Percentiles rank a stretch among this genome's conserved stretches.
These are phyloP conservation scores for Sclerotinia subarctica DNA, from an alignment of 2,329 filamentous ascomycete genomes.

Conservation along the genomic window DNA sequence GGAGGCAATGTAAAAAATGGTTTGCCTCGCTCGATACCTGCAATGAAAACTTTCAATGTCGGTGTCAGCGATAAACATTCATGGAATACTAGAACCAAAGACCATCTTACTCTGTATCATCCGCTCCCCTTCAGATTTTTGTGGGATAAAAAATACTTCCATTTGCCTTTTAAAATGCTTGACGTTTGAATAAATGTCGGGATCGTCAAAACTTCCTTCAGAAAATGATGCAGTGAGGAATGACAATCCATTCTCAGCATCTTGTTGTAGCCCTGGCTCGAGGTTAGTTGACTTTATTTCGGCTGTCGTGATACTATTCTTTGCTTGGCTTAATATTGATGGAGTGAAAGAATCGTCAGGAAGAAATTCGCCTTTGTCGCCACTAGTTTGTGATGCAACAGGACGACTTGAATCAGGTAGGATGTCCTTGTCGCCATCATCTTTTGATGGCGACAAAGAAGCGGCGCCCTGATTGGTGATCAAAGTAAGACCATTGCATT, in stretches of 20 bases:
- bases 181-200: constrained; percentile 20
- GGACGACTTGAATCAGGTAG: not conserved
- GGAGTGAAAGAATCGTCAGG: not conserved
- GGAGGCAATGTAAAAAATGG: constrained; percentile 23
- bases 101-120: constrained; percentile 21
- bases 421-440: not conserved
- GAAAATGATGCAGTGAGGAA: constrained; percentile 22
- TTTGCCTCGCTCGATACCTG: constrained; percentile 17
- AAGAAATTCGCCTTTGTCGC: not conserved
- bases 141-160: constrained; percentile 24
- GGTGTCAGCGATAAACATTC: not conserved
- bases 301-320: constrained; percentile 14
- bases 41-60: constrained; percentile 17
- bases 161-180: constrained; percentile 13
- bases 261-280: constrained; percentile 17
- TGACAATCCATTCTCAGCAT: constrained; percentile 21
- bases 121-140: constrained; percentile 20
- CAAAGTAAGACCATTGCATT: not conserved
- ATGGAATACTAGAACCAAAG: not conserved
- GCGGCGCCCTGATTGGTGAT: not conserved
- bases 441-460: not conserved
- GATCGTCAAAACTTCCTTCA: constrained; percentile 17
- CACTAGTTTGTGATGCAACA: not conserved
- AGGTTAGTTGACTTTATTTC: constrained; percentile 8
- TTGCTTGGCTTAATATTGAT: constrained; percentile 20